A percentile compares a stretch with the other conserved stretches of the same genome.
These are phyloP conservation scores for Pestalotiopsis sp. DNA, from an alignment of 2,329 filamentous ascomycete species.

Conservation along the genomic window DNA sequence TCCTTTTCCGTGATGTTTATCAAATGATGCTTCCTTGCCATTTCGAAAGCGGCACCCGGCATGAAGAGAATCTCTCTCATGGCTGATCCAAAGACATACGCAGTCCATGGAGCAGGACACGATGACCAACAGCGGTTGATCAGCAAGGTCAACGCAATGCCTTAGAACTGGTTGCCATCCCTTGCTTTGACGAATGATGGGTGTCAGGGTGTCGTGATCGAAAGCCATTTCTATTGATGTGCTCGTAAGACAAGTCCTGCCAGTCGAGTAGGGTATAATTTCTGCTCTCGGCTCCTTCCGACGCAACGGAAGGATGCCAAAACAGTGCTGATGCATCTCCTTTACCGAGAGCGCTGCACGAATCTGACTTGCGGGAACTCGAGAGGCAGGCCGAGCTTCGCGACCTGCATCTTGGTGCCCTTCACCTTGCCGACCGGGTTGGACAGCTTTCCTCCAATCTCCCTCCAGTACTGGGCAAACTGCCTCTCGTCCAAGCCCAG, in stretches of 20 bases:
- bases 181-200: neutral
- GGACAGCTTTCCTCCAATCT: constrained; percentile 73
- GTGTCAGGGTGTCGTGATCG: neutral
- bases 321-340: neutral
- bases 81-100: too few relatives aligned
- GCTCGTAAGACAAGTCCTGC: neutral
- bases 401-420: constrained; percentile 58
- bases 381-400: constrained; percentile 75
- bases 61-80: too few relatives aligned
- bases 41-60: too few relatives aligned
- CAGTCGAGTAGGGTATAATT: neutral
- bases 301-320: neutral
- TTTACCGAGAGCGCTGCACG: constrained; percentile 3
- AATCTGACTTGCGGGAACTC: constrained; percentile 71
- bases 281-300: neutral
- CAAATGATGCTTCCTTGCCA: too few relatives aligned
- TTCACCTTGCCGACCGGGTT: constrained; percentile 63
- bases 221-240: neutral
- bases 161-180: too few relatives aligned
- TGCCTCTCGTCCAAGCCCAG: constrained; percentile 70
- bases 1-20: too few relatives aligned
- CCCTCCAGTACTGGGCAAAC: constrained; percentile 72
- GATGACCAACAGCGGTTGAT: too few relatives aligned
- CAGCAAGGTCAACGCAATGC: too few relatives aligned
- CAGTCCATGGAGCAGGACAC: too few relatives aligned